phyloP scores from a whole-genome alignment of 2,329 filamentous ascomycete genomes.

The Cladosporium sp. region DNA sequence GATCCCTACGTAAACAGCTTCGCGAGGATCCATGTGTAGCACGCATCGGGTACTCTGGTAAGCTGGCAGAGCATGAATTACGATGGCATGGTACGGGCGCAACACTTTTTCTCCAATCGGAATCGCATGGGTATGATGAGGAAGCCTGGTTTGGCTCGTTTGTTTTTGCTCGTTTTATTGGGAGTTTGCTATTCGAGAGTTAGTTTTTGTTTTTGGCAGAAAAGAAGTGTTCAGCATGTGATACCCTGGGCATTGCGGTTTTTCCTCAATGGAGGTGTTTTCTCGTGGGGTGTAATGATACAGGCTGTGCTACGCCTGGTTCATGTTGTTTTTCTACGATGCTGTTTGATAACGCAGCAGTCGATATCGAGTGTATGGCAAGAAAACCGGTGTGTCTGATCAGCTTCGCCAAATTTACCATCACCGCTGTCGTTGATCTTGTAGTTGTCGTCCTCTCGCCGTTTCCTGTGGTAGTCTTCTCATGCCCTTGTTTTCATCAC shows the following conservation, averaged over 20 bases:
- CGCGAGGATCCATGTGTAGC: conserved; percentile 34
- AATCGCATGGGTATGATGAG: neutral
- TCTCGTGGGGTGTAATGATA: neutral
- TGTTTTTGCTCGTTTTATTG: no score
- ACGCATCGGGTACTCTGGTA: conserved; percentile 28
- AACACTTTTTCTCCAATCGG: neutral
- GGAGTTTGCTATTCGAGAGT: no score
- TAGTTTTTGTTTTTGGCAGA: no score
- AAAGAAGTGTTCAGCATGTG: neutral
- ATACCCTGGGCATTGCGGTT: conserved; percentile 1
- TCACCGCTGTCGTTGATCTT: no score
- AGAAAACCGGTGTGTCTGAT: neutral
- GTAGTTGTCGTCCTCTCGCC: no score
- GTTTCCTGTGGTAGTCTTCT: no score
- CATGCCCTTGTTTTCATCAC: no score
- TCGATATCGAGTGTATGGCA: neutral
- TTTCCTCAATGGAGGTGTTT: neutral
- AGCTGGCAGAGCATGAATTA: conserved; percentile 31
- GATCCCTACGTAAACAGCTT: conserved; percentile 32
- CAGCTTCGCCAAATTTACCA: no score
- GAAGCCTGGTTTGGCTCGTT: neutral
- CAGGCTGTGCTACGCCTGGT: conserved; percentile 1
- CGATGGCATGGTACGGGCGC: conserved; percentile 19
- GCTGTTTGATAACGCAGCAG: no score
- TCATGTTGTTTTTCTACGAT: neutral